phyloP scores from a whole-genome alignment of 1,139 yeast genomes.

The Protomyces inundatus region DNA sequence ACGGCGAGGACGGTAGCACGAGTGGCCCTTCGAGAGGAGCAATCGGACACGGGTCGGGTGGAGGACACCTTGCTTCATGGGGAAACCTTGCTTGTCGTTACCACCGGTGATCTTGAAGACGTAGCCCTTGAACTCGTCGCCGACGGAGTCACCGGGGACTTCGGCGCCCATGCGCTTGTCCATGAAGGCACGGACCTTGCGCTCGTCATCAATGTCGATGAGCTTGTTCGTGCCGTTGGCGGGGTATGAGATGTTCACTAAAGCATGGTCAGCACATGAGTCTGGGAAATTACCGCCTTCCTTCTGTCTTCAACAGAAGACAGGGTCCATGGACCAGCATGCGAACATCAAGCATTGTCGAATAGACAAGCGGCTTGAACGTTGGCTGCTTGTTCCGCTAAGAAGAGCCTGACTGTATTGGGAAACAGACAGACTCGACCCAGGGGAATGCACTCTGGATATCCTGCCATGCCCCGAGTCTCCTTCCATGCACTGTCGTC shows the following conservation, averaged over 20 bases:
- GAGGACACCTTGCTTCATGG: slow-evolving; percentile 96
- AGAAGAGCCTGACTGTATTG: not conserved
- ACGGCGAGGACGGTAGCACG: slow-evolving; percentile 99
- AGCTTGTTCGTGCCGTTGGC: slow-evolving; percentile 99
- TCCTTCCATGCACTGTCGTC: not conserved
- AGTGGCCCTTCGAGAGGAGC: slow-evolving; percentile 87
- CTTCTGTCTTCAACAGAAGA: too few relatives aligned
- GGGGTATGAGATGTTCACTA: slow-evolving; percentile 90
- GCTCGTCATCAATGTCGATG: slow-evolving; percentile 97
- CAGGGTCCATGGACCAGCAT: too few relatives aligned
- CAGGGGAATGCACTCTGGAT: not conserved
- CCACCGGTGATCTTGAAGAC: slow-evolving; percentile 98
- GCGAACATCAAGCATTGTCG: too few relatives aligned
- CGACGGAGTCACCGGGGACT: slow-evolving; percentile 96
- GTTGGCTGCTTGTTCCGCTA: not conserved
- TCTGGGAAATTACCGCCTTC: too few relatives aligned
- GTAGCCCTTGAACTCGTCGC: slow-evolving; percentile 99
- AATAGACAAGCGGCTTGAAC: too few relatives aligned
- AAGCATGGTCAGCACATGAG: not conserved
- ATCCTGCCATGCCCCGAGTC: not conserved
- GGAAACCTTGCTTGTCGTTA: slow-evolving; percentile 99
- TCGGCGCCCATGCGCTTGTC: slow-evolving; percentile 99
- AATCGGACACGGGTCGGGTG: slow-evolving; percentile 99
- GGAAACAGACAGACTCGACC: not conserved
- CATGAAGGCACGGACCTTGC: slow-evolving; percentile 96